Conservation (phyloP, 805 yeast genomes). For the Schizosaccharomyces osmophilus region DNA sequence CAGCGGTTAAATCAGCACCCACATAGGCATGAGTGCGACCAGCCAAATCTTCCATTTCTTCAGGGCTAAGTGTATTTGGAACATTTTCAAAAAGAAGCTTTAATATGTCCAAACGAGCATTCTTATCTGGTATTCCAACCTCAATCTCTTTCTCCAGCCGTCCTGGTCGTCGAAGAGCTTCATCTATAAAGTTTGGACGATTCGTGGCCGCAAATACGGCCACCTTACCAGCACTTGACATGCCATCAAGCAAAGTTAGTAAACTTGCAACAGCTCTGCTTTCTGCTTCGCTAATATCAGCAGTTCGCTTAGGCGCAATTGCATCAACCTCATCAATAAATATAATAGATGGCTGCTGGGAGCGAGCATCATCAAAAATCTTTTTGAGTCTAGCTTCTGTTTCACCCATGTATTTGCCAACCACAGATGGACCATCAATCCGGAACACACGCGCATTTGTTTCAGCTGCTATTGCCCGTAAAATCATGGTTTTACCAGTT, state of each 20-base stretch:
- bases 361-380: slow-evolving; percentile 60
- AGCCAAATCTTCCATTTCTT: slow-evolving; percentile 39
- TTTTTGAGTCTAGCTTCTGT: slow-evolving; percentile 70
- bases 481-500: slow-evolving; percentile 78
- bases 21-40: slow-evolving; percentile 84
- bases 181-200: slow-evolving; percentile 41
- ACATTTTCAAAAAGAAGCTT: slow-evolving; percentile 29
- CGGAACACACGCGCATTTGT: slow-evolving; percentile 57
- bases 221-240: slow-evolving; percentile 28
- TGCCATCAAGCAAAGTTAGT: slow-evolving; percentile 45
- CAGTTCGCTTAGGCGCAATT: slow-evolving; percentile 54
- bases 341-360: slow-evolving; percentile 67
- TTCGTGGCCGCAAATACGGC: slow-evolving; percentile 54
- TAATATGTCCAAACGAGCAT: slow-evolving; percentile 52
- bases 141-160: slow-evolving; percentile 76
- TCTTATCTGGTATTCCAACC: slow-evolving; percentile 74
- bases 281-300: slow-evolving; percentile 72
- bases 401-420: slow-evolving; percentile 81
- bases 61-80: slow-evolving; percentile 29
- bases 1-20: slow-evolving; percentile 80
- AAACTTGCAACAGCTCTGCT: slow-evolving; percentile 75
- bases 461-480: slow-evolving; percentile 60
- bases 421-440: slow-evolving; percentile 75
- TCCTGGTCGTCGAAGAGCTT: slow-evolving; percentile 64
- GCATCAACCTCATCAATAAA: slow-evolving; percentile 89